phyloP scores from a whole-genome alignment of 2,329 filamentous ascomycete genomes.

The Orbilia brochopaga region DNA sequence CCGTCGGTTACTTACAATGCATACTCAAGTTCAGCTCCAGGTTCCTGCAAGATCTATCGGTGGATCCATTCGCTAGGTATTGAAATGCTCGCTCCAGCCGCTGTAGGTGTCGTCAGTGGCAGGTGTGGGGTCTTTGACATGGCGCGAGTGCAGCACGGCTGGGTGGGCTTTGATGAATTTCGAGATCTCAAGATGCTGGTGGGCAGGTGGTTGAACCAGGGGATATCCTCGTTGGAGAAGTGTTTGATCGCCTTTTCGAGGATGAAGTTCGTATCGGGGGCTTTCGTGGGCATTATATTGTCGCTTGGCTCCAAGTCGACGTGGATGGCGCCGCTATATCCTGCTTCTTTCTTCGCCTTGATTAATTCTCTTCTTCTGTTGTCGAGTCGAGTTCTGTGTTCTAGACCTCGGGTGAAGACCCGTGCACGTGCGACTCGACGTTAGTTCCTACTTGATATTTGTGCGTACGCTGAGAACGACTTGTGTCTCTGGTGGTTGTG shows the following conservation, averaged over 20 bases:
- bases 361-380: neutral
- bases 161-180: neutral
- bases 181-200: neutral
- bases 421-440: no score
- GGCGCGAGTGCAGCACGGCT: neutral
- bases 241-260: constrained; percentile 2
- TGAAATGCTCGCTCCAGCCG: constrained; percentile 5
- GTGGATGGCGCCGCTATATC: neutral
- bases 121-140: constrained; percentile 4
- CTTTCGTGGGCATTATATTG: neutral
- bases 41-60: constrained; percentile 5
- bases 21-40: no score
- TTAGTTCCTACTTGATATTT: no score
- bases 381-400: neutral
- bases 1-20: neutral
- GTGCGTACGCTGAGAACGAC: no score
- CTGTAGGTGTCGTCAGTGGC: neutral
- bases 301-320: neutral
- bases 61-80: constrained; percentile 8
- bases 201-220: neutral
- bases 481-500: neutral
- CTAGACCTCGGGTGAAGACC: neutral
- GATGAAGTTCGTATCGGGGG: neutral
- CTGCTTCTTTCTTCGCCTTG: neutral
- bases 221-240: neutral